phyloP scores from a whole-genome alignment of 306 rosid genomes.

The Malus sylvestris region DNA sequence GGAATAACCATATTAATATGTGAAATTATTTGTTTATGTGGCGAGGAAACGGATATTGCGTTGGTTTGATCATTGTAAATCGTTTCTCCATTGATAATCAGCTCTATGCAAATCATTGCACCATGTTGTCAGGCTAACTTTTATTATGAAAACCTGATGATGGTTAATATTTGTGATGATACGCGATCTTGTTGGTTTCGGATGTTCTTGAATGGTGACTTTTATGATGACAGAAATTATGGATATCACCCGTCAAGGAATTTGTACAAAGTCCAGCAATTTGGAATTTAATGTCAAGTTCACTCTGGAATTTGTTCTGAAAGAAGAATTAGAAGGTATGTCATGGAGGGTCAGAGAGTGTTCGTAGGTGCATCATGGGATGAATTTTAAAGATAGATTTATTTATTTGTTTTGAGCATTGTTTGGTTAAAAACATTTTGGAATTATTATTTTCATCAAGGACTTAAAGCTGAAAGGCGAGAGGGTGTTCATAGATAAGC shows the following conservation, averaged over 20 bases:
- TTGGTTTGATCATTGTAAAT: not conserved
- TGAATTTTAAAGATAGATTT: not conserved
- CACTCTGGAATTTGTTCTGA: not conserved
- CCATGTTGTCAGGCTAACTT: conserved; percentile 9
- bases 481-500: conserved; percentile 18
- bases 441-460: not conserved
- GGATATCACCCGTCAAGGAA: not conserved
- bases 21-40: not conserved
- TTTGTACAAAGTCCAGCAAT: not conserved
- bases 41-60: not conserved
- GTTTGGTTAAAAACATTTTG: no score
- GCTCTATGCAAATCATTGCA: conserved; percentile 8
- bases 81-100: not conserved
- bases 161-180: not conserved
- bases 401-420: not conserved
- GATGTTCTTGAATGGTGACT: not conserved
- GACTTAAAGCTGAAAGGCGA: conserved; percentile 10
- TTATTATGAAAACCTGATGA: conserved; percentile 20
- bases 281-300: not conserved
- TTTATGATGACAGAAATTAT: not conserved
- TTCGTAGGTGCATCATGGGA: not conserved
- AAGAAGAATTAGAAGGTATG: conserved; percentile 7
- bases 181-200: conserved; percentile 3
- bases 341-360: conserved; percentile 4
- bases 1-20: not conserved